Base-by-base conservation (phyloP, 495 filamentous ascomycete genomes). In the Talaromyces stipitatus region DNA sequence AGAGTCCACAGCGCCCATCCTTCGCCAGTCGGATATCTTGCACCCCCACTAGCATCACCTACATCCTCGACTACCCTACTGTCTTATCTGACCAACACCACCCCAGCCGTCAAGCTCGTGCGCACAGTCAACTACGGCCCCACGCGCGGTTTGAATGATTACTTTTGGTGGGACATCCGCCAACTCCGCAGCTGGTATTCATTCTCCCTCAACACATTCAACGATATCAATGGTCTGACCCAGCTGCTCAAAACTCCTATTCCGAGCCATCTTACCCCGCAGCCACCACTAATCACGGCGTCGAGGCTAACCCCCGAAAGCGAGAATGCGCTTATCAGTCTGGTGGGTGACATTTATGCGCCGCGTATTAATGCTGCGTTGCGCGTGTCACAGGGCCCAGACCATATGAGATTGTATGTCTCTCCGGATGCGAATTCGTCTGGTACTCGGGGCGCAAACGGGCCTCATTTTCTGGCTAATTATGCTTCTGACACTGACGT, bases 91-190 rank as follows among this genome's bases (percentile, higher is more conserved):
- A 92, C 88, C 11, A 72, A 79, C 0, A 75, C 88, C 46, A 95
- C 92, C 61, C 91, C 89, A 32, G 82, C 88, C 18, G 87, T 91
- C 8, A 85, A 83, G 29, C 76, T 95, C n/a, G 88, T 95, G 12
- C 88, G 85, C 60, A 88, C 85, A 55, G 82, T 92, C 63, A 89
- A 84, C 61, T 82, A 88, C 66, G 77, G 83, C 9, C 78, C 82
- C 22, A 80, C 82, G 24, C 83, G 90, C 36, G 85, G 85, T 43
- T 69, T 85, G 62, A 83, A 88, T 64, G 85, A 85, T 64, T 87
- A 95, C 66, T 92, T 90, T 66, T 97, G 91, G 91, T 97, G 88
- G 88, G 91, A 97, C 60, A 81, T 96, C 55, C 88, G 91, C 50
- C 91, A 95, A 62, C 76, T 96, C 59, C 85, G 87, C 48, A 79